A percentile compares a stretch with the other conserved stretches of the same genome.
Evolutionary conservation across 1,284 basidiomycete species (phyloP).

Genomic region (Papiliotrema terrestris): DNA sequence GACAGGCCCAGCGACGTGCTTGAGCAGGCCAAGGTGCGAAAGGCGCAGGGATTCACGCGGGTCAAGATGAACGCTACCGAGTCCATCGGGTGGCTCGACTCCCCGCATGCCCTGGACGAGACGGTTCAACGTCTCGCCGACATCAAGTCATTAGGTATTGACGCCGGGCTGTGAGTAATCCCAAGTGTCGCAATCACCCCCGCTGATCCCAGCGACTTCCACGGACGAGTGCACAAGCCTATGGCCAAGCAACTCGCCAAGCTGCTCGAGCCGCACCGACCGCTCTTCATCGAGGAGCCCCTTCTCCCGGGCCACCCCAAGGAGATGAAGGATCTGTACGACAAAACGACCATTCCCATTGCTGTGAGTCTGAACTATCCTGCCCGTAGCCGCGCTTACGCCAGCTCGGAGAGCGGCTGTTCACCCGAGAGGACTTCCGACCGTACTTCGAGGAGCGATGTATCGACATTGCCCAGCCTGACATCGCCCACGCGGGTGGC

Average conservation of each 20-base stretch:
- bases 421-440: conserved; percentile 64
- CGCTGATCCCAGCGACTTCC: conserved; percentile 47
- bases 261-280: conserved; percentile 61
- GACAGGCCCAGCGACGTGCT: conserved; percentile 64
- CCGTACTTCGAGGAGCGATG: conserved; percentile 66
- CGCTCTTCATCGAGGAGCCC: conserved; percentile 73
- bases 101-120: conserved; percentile 55
- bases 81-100: conserved; percentile 52
- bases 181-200: background rate
- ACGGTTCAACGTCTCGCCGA: conserved; percentile 62
- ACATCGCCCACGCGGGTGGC: conserved; percentile 58
- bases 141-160: conserved; percentile 62
- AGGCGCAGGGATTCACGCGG: conserved; percentile 67
- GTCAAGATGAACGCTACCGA: conserved; percentile 63
- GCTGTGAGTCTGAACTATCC: conserved; percentile 32
- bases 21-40: conserved; percentile 60
- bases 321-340: conserved; percentile 52
- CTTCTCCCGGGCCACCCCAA: conserved; percentile 56
- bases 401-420: conserved; percentile 65
- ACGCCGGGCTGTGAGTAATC: conserved; percentile 53
- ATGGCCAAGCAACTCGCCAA: conserved; percentile 74
- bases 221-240: conserved; percentile 61
- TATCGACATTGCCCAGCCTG: conserved; percentile 69
- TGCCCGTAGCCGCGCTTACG: background rate
- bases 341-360: conserved; percentile 52